phyloP scores from a whole-genome alignment of 805 yeast genomes.

The Tetrapisispora arboricola region DNA sequence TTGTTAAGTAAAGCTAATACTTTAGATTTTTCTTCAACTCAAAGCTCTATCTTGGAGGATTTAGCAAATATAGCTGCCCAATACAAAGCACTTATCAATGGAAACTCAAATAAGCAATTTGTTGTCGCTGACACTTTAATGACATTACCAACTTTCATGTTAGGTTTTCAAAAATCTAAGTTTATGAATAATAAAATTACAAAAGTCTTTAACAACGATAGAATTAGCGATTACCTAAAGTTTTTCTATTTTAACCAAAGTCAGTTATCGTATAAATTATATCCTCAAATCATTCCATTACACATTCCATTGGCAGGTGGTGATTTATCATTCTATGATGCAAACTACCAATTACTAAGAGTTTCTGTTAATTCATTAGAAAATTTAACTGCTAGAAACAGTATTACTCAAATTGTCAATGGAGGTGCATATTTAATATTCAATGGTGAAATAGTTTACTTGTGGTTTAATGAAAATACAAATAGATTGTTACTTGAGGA shows the following conservation, averaged over 20 bases:
- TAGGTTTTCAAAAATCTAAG: slow-evolving; percentile 59
- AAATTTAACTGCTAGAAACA: slow-evolving; percentile 32
- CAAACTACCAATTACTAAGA: slow-evolving; percentile 33
- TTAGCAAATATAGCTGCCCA: slow-evolving; percentile 47
- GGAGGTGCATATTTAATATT: slow-evolving; percentile 76
- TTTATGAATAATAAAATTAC: slow-evolving; percentile 38
- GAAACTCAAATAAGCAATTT: slow-evolving; percentile 39
- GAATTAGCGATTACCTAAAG: slow-evolving; percentile 41
- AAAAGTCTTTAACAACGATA: slow-evolving; percentile 46
- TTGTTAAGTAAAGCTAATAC: slow-evolving; percentile 32
- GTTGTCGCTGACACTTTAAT: slow-evolving; percentile 74
- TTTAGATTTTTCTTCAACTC: slow-evolving; percentile 39
- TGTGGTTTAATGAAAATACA: slow-evolving; percentile 64
- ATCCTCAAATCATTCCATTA: slow-evolving; percentile 70
- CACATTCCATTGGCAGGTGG: slow-evolving; percentile 47
- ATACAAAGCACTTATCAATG: slow-evolving; percentile 41
- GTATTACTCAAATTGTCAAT: slow-evolving; percentile 33
- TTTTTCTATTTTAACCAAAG: slow-evolving; percentile 41
- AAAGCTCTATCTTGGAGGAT: slow-evolving; percentile 43
- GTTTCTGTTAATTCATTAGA: slow-evolving; percentile 35
- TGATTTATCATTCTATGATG: slow-evolving; percentile 43
- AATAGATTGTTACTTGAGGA: slow-evolving; percentile 61
- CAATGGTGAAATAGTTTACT: slow-evolving; percentile 47
- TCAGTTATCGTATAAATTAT: slow-evolving; percentile 51
- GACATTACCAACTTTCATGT: slow-evolving; percentile 54